Evolutionary conservation across 1,139 yeast genomes (phyloP).

Genomic region (Candida sp.): DNA sequence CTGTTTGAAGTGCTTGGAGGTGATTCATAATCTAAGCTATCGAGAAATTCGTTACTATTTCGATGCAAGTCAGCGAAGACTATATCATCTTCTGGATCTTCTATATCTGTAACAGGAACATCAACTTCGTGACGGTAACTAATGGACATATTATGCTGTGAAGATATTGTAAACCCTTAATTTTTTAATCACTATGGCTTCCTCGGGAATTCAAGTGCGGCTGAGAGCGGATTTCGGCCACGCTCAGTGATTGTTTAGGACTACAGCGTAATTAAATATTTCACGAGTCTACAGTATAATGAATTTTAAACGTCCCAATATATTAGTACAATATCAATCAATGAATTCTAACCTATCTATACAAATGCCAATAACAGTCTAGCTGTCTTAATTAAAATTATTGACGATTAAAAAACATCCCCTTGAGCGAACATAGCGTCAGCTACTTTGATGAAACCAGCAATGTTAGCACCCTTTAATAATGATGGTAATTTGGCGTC

Average conservation of each 20-base stretch:
- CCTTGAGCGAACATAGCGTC: slow-evolving; percentile 99
- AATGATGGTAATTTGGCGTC: slow-evolving; percentile 72
- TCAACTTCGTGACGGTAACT: slow-evolving; percentile 40
- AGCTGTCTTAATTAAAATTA: neutral
- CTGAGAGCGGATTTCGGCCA: neutral
- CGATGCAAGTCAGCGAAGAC: slow-evolving; percentile 18
- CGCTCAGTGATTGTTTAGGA: neutral
- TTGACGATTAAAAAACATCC: slow-evolving; percentile 55
- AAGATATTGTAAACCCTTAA: neutral
- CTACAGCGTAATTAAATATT: no score
- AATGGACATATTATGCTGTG: slow-evolving; percentile 5
- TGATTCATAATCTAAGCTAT: slow-evolving; percentile 21
- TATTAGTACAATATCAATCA: neutral
- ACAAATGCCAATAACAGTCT: neutral
- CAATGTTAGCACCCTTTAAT: slow-evolving; percentile 98
- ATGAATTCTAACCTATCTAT: neutral
- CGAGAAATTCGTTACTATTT: slow-evolving; percentile 11
- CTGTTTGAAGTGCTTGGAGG: slow-evolving; percentile 2
- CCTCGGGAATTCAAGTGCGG: neutral
- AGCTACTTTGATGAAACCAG: slow-evolving; percentile 98
- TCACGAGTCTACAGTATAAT: neutral
- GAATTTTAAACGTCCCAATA: neutral
- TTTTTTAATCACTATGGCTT: neutral
- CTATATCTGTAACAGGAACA: slow-evolving; percentile 57
- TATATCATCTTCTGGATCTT: slow-evolving; percentile 49